phyloP scores from a whole-genome alignment of 345 rosid species.

The Heritiera fomes region DNA sequence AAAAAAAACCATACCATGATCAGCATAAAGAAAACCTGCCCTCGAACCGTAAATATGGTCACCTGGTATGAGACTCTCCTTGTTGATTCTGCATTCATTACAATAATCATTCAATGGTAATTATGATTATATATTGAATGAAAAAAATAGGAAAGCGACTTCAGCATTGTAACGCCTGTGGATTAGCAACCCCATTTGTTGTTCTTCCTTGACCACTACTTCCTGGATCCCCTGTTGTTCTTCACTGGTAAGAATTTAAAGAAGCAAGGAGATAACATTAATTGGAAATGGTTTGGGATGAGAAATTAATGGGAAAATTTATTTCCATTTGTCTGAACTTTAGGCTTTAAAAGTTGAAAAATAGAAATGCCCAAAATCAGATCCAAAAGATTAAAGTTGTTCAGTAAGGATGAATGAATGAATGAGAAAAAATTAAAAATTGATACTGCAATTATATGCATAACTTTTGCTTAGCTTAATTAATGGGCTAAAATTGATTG shows the following conservation, averaged over 20 bases:
- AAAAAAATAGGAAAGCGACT: neutral
- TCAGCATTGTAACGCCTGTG: neutral
- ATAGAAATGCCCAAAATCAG: neutral
- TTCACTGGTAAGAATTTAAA: neutral
- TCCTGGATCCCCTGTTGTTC: neutral
- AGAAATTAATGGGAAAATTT: neutral
- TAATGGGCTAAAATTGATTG: neutral
- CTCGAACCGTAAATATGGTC: conserved; percentile 88
- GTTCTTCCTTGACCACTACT: neutral
- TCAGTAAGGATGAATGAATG: neutral
- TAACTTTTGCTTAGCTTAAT: too few relatives aligned
- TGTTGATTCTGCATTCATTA: conserved; percentile 39
- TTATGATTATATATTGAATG: neutral
- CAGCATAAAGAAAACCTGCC: conserved; percentile 74
- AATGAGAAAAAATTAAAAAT: too few relatives aligned
- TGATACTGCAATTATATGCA: neutral
- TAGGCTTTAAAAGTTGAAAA: neutral
- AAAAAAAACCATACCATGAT: conserved; percentile 47
- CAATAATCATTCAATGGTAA: neutral
- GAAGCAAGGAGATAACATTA: neutral
- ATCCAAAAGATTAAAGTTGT: neutral
- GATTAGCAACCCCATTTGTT: neutral
- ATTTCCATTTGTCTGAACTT: neutral
- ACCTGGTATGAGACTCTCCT: conserved; percentile 64
- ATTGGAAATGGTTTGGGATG: neutral